A percentile compares a stretch with the other conserved stretches of the same genome.
phyloP scores from a whole-genome alignment of 148 eudicot genomes.

The Talinum fruticosum region DNA sequence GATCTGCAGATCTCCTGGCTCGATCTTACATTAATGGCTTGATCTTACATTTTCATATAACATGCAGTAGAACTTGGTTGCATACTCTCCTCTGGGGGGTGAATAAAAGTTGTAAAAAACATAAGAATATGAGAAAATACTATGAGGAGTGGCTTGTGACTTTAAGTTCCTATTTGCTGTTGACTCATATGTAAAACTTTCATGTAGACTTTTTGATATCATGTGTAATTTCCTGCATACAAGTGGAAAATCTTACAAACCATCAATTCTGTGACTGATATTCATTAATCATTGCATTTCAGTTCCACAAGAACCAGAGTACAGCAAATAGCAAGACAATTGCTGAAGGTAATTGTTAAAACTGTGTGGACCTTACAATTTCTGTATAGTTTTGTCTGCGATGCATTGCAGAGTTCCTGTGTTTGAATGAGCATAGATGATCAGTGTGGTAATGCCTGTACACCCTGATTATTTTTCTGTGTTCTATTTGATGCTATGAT shows the following conservation, averaged over 20 bases:
- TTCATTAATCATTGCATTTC: slow-evolving; percentile 15
- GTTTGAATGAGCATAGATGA: neutral
- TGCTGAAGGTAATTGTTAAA: slow-evolving; percentile 45
- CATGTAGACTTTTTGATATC: neutral
- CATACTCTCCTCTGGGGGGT: neutral
- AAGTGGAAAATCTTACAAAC: neutral
- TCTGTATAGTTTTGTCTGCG: neutral
- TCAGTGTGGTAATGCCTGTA: slow-evolving; percentile 4
- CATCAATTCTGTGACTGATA: neutral
- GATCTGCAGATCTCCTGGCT: neutral
- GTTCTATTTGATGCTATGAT: slow-evolving; percentile 7
- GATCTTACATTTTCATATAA: neutral
- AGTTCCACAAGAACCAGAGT: slow-evolving; percentile 43
- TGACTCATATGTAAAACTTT: neutral
- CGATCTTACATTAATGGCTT: slow-evolving; percentile 5
- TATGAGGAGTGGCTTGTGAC: neutral
- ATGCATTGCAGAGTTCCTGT: neutral
- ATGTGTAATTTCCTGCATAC: neutral
- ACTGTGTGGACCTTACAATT: neutral
- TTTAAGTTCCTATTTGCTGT: too few species aligned
- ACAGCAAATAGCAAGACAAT: slow-evolving; percentile 31
- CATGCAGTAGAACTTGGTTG: neutral
- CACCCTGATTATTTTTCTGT: neutral
- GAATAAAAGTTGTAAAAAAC: neutral
- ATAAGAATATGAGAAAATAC: neutral